Percentiles rank a stretch among this genome's conserved stretches.
Conservation (phyloP, 495 filamentous ascomycete genomes). For the Letharia columbiana region DNA sequence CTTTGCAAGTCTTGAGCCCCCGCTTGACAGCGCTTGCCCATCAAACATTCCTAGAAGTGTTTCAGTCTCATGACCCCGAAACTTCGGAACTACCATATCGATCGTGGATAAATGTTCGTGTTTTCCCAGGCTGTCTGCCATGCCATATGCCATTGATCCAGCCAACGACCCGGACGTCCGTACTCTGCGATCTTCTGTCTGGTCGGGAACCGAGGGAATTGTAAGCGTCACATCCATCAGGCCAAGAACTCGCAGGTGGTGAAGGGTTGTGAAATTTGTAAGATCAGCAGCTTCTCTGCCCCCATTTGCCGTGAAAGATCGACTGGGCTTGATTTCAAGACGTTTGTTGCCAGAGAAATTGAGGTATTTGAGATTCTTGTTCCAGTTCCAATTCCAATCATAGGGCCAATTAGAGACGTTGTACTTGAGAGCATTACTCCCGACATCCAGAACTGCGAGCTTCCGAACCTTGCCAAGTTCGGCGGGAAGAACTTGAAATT, state of each 20-base stretch:
- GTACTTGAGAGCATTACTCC: slow-evolving; percentile 95
- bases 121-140: slow-evolving; percentile 92
- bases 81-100: slow-evolving; percentile 89
- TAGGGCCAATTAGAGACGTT: slow-evolving; percentile 99
- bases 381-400: slow-evolving; percentile 99
- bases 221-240: slow-evolving; percentile 97
- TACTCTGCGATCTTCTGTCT: slow-evolving; percentile 90
- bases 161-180: slow-evolving; percentile 89
- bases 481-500: slow-evolving; percentile 92
- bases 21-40: slow-evolving; percentile 71
- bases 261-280: slow-evolving; percentile 81
- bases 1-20: slow-evolving; percentile 91
- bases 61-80: slow-evolving; percentile 85
- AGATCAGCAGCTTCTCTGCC: slow-evolving; percentile 52
- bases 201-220: slow-evolving; percentile 84
- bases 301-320: slow-evolving; percentile 44
- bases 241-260: slow-evolving; percentile 80
- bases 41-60: slow-evolving; percentile 92
- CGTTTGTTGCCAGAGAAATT: slow-evolving; percentile 97
- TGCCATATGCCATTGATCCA: slow-evolving; percentile 82
- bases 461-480: slow-evolving; percentile 92
- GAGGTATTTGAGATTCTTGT: slow-evolving; percentile 85
- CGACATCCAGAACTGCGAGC: slow-evolving; percentile 83
- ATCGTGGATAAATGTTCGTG: slow-evolving; percentile 96
- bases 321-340: slow-evolving; percentile 88